These are phyloP conservation scores for Trypanosoma congolense DNA, from an alignment of 208 protist species.

Conservation along the genomic window DNA sequence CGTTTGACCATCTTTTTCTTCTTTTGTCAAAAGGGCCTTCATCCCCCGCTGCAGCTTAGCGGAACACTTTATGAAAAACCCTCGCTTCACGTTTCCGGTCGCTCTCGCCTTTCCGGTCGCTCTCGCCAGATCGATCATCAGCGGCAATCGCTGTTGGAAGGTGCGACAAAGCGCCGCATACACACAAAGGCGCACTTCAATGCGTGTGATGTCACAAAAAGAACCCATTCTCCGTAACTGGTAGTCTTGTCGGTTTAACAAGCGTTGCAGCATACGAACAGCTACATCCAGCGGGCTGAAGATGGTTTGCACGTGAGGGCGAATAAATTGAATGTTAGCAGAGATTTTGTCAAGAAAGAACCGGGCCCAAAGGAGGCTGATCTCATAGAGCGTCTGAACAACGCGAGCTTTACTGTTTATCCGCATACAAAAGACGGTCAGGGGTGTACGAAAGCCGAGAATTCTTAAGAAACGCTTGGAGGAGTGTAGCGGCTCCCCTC, in stretches of 20 bases:
- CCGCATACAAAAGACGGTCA: constrained; percentile 41
- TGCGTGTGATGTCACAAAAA: constrained; percentile 30
- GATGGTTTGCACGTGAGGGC: constrained; percentile 17
- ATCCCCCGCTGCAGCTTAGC: constrained; percentile 10
- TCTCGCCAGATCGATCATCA: constrained; percentile 15
- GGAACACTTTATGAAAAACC: constrained; percentile 2
- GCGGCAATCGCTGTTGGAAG: constrained; percentile 31
- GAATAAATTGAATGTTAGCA: constrained; percentile 6
- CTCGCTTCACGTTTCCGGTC: neutral
- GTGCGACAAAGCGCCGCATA: constrained; percentile 39
- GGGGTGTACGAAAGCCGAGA: constrained; percentile 35
- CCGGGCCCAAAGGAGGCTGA: constrained; percentile 46
- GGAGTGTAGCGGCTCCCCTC: constrained; percentile 12
- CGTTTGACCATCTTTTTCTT: neutral
- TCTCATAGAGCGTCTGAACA: constrained; percentile 63
- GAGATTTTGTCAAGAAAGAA: constrained; percentile 33
- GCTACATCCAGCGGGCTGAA: constrained; percentile 28
- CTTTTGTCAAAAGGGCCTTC: neutral
- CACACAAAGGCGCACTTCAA: constrained; percentile 44
- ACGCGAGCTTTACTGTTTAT: constrained; percentile 50
- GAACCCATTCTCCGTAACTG: constrained; percentile 28
- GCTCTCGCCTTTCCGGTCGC: neutral
- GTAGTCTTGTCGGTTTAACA: constrained; percentile 24
- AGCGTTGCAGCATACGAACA: constrained; percentile 23
- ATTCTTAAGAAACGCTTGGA: constrained; percentile 35